These are phyloP conservation scores for Thelonectria rubi DNA, from an alignment of 2,329 filamentous ascomycete genomes.

Conservation along the genomic window DNA sequence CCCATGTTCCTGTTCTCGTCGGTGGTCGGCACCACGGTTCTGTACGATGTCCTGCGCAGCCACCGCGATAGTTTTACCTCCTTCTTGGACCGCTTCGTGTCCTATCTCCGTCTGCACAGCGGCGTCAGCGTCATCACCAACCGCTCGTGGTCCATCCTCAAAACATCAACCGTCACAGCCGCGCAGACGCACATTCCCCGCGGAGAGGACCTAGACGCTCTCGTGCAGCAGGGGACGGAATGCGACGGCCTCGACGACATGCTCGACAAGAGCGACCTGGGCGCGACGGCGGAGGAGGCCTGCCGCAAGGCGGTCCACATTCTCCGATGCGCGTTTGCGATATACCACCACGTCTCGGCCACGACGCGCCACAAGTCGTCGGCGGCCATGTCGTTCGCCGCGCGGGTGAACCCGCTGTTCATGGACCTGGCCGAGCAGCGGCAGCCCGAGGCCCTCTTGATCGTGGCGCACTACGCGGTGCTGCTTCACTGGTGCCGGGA, in stretches of 20 bases:
- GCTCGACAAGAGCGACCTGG: slow-evolving; percentile 6
- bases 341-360: slow-evolving; percentile 1
- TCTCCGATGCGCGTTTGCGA: neutral
- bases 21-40: neutral
- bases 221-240: neutral
- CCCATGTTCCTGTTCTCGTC: slow-evolving; percentile 21
- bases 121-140: slow-evolving; percentile 3
- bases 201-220: neutral
- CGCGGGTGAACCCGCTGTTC: slow-evolving; percentile 32
- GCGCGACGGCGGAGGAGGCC: neutral
- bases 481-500: slow-evolving; percentile 53
- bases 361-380: neutral
- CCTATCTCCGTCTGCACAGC: slow-evolving; percentile 9
- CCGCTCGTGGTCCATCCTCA: neutral
- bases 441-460: slow-evolving; percentile 53
- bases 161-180: neutral
- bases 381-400: neutral
- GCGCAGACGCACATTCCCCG: neutral
- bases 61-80: slow-evolving; percentile 5
- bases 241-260: slow-evolving; percentile 11
- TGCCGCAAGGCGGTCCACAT: neutral
- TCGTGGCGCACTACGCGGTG: slow-evolving; percentile 60
- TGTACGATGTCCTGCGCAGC: slow-evolving; percentile 3
- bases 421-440: slow-evolving; percentile 47
- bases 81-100: slow-evolving; percentile 8